Evolutionary conservation across 2,329 filamentous ascomycete genomes (phyloP).

Genomic region (Grosmannia clavigera): DNA sequence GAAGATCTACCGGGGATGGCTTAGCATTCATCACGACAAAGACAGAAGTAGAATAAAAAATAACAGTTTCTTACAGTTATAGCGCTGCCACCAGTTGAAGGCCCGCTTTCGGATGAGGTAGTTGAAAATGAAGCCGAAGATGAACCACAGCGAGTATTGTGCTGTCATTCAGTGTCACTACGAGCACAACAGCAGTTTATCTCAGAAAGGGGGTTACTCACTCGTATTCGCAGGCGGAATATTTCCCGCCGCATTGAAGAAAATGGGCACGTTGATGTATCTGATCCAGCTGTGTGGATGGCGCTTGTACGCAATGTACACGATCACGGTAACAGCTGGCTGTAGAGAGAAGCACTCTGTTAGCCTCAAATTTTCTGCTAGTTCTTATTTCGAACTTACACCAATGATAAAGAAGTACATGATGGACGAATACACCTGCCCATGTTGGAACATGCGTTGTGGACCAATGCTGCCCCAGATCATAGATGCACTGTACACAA

Average conservation of each 20-base stretch:
- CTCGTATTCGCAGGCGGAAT: conserved; percentile 9
- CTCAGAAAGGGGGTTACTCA: neutral
- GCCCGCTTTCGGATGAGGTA: conserved; percentile 46
- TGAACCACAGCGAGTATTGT: conserved; percentile 13
- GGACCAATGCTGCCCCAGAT: conserved; percentile 44
- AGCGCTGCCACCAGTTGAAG: conserved; percentile 25
- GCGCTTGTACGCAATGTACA: conserved; percentile 3
- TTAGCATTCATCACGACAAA: neutral
- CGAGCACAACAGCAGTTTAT: neutral
- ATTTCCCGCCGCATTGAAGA: conserved; percentile 8
- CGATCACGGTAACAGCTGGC: conserved; percentile 5
- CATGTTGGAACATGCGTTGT: conserved; percentile 34
- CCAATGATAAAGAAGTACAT: conserved; percentile 39
- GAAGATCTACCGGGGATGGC: neutral
- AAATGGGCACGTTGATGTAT: conserved; percentile 9
- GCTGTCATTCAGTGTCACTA: neutral
- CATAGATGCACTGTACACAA: conserved; percentile 43
- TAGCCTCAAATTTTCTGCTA: conserved; percentile 14
- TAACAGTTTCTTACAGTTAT: conserved; percentile 3
- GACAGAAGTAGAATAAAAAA: neutral
- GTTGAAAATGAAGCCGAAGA: conserved; percentile 43
- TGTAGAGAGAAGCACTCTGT: neutral
- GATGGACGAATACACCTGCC: conserved; percentile 35
- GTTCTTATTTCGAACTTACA: conserved; percentile 17
- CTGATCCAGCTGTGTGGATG: conserved; percentile 6